These are phyloP conservation scores for Flueggea neowawraea DNA, from an alignment of 441 rosid genomes.

Conservation along the genomic window DNA sequence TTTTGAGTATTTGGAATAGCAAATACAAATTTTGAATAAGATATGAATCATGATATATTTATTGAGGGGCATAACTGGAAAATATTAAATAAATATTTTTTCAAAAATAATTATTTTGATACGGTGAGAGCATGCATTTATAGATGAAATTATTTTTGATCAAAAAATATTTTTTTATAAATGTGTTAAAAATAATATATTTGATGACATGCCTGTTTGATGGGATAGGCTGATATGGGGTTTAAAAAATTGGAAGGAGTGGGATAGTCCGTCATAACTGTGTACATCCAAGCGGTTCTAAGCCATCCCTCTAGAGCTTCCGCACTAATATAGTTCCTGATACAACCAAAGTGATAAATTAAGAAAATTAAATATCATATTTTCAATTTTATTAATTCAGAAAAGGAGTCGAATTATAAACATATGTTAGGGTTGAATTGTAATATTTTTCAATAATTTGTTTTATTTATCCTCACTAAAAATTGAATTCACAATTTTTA, in stretches of 20 bases:
- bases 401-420: too few relatives aligned
- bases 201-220: slow-evolving; percentile 34
- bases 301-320: slow-evolving; percentile 32
- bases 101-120: too few relatives aligned
- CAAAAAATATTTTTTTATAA: too few relatives aligned
- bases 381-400: too few relatives aligned
- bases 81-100: too few relatives aligned
- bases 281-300: slow-evolving; percentile 32
- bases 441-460: not conserved
- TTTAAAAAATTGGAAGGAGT: slow-evolving; percentile 45
- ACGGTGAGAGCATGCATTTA: too few relatives aligned
- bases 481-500: not conserved
- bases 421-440: too few relatives aligned
- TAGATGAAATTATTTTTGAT: too few relatives aligned
- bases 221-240: slow-evolving; percentile 59
- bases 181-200: too few relatives aligned
- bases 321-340: slow-evolving; percentile 31
- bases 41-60: too few relatives aligned
- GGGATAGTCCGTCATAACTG: slow-evolving; percentile 77
- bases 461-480: not conserved
- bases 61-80: too few relatives aligned
- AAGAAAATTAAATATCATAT: too few relatives aligned
- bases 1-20: not conserved
- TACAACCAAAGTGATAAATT: not conserved
- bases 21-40: not conserved